Conservation (phyloP, 805 yeast species). For the Pichia insulana region DNA sequence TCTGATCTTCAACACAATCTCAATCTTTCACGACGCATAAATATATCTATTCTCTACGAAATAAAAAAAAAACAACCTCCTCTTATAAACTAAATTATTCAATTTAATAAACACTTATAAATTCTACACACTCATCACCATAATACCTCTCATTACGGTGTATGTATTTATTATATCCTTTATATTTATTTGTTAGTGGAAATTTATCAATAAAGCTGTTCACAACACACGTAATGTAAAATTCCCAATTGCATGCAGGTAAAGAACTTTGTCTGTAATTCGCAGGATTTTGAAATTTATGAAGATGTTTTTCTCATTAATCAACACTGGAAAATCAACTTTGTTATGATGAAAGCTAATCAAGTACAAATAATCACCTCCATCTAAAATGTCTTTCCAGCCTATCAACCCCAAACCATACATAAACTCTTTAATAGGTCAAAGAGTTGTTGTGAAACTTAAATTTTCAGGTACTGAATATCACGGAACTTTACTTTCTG, state of each 20-base stretch:
- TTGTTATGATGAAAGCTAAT: too few species aligned
- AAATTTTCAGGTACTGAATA: conserved; percentile 91
- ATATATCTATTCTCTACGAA: not conserved
- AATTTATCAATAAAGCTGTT: not conserved
- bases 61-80: conserved; percentile 2
- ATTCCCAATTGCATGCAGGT: too few species aligned
- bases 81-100: not conserved
- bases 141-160: conserved; percentile 7
- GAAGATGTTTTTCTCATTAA: too few species aligned
- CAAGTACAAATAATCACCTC: too few species aligned
- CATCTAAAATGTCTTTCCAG: conserved; percentile 40
- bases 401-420: conserved; percentile 91
- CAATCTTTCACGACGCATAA: not conserved
- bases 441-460: conserved; percentile 64
- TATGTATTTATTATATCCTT: conserved; percentile 8
- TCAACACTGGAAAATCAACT: too few species aligned
- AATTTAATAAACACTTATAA: not conserved
- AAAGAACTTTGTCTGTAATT: too few species aligned
- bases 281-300: too few species aligned
- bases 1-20: conserved; percentile 1
- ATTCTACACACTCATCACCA: too few species aligned
- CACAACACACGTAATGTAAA: too few species aligned
- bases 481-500: conserved; percentile 64
- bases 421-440: conserved; percentile 63
- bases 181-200: conserved; percentile 1